phyloP scores from a whole-genome alignment of 2,329 filamentous ascomycete species.

The Neospermospora avenae region DNA sequence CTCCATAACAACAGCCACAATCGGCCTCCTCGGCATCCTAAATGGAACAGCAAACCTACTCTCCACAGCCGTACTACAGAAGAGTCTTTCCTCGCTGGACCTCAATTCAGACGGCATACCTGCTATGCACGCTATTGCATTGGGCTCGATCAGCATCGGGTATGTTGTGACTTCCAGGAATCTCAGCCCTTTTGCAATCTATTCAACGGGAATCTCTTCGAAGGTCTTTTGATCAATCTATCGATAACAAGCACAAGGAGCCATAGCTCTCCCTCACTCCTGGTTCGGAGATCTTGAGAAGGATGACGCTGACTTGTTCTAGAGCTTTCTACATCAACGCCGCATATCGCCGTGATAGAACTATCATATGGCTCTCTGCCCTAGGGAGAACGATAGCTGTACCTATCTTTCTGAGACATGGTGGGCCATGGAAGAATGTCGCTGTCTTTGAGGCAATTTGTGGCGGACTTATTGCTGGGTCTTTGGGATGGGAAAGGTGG shows the following conservation, averaged over 20 bases:
- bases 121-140: conserved; percentile 10
- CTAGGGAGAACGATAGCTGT: conserved; percentile 8
- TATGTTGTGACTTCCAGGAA: no score
- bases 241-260: no score
- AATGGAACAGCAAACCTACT: conserved; percentile 5
- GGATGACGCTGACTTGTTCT: no score
- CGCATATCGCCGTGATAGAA: conserved; percentile 3
- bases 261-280: no score
- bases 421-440: conserved; percentile 14
- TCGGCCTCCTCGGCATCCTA: no score
- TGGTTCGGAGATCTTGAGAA: no score
- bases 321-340: conserved; percentile 16
- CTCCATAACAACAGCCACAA: no score
- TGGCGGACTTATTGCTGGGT: conserved; percentile 2
- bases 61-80: background rate
- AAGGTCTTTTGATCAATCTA: no score
- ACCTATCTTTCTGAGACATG: conserved; percentile 6
- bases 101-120: background rate
- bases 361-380: conserved; percentile 10
- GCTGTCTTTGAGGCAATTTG: conserved; percentile 15
- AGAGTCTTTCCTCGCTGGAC: conserved; percentile 1
- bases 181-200: no score
- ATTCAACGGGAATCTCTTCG: no score
- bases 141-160: no score
- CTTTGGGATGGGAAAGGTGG: conserved; percentile 11